Percentiles rank a stretch among this genome's conserved stretches.
These are phyloP conservation scores for Kalanchoe fedtschenkoi DNA, from an alignment of 164 flowering plant species.

Conservation along the genomic window DNA sequence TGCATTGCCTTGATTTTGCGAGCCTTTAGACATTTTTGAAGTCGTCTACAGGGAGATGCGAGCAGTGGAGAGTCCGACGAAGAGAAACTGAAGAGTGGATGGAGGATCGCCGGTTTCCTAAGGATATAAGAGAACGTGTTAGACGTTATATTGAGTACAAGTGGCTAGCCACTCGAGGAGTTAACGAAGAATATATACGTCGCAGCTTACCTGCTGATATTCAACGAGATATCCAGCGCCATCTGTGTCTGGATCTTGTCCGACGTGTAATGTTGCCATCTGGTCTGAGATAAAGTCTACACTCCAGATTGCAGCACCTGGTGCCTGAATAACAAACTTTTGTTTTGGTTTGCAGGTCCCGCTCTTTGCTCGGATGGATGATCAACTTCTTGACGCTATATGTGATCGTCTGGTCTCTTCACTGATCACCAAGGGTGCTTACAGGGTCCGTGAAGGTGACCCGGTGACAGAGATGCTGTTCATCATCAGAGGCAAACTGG, in stretches of 20 bases:
- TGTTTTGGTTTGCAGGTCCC: slow-evolving; percentile 54
- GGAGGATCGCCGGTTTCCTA: slow-evolving; percentile 90
- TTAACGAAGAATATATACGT: slow-evolving; percentile 70
- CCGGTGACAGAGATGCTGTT: slow-evolving; percentile 91
- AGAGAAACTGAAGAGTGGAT: slow-evolving; percentile 98
- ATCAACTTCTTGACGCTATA: slow-evolving; percentile 91
- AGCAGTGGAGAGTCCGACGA: slow-evolving; percentile 91
- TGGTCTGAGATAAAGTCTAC: not conserved
- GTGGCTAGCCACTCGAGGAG: slow-evolving; percentile 95
- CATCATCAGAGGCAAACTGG: slow-evolving; percentile 76
- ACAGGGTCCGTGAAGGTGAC: slow-evolving; percentile 88
- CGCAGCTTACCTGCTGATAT: slow-evolving; percentile 76
- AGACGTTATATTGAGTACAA: slow-evolving; percentile 81
- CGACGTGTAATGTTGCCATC: slow-evolving; percentile 51
- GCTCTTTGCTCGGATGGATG: slow-evolving; percentile 94
- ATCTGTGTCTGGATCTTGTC: slow-evolving; percentile 89
- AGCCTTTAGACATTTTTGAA: slow-evolving; percentile 76
- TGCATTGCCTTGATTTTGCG: not conserved
- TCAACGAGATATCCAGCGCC: slow-evolving; percentile 84
- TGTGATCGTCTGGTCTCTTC: slow-evolving; percentile 85
- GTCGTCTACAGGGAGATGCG: slow-evolving; percentile 77
- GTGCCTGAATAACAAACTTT: not conserved
- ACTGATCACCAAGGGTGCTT: slow-evolving; percentile 70
- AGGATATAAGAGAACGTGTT: slow-evolving; percentile 56
- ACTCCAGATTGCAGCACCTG: not conserved